Conservation (phyloP, 73 alveolate genomes). For the Paraurostyla sp. region DNA sequence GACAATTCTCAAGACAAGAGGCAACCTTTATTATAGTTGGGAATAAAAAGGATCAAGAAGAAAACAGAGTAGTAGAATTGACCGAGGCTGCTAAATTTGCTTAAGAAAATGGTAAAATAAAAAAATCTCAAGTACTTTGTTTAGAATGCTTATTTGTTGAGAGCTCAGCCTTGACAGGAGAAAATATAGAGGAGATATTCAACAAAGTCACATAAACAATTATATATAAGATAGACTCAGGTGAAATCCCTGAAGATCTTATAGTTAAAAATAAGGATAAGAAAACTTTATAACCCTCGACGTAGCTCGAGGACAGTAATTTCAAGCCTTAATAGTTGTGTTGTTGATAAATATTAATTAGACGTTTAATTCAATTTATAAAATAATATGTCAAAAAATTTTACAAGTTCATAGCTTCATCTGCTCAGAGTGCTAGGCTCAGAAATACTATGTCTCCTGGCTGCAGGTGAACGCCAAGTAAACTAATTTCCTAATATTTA, state of each 20-base stretch:
- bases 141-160: conserved; percentile 59
- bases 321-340: neutral
- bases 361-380: neutral
- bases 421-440: conserved; percentile 33
- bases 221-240: conserved; percentile 50
- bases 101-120: conserved; percentile 48
- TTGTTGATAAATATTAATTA: neutral
- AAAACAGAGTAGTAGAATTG: conserved; percentile 23
- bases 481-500: neutral
- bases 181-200: conserved; percentile 54
- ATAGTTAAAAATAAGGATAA: neutral
- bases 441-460: conserved; percentile 5
- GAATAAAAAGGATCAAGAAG: conserved; percentile 48
- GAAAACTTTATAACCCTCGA: neutral
- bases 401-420: neutral
- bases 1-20: conserved; percentile 42
- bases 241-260: conserved; percentile 56
- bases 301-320: neutral
- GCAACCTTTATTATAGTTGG: conserved; percentile 58
- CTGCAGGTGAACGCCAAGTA: conserved; percentile 47
- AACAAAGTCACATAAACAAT: conserved; percentile 42
- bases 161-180: conserved; percentile 53
- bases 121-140: neutral
- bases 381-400: neutral
- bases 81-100: conserved; percentile 64